Percentiles rank a stretch among this genome's conserved stretches.
phyloP scores from a whole-genome alignment of 148 eudicot species.

The Polygonum maritimum region DNA sequence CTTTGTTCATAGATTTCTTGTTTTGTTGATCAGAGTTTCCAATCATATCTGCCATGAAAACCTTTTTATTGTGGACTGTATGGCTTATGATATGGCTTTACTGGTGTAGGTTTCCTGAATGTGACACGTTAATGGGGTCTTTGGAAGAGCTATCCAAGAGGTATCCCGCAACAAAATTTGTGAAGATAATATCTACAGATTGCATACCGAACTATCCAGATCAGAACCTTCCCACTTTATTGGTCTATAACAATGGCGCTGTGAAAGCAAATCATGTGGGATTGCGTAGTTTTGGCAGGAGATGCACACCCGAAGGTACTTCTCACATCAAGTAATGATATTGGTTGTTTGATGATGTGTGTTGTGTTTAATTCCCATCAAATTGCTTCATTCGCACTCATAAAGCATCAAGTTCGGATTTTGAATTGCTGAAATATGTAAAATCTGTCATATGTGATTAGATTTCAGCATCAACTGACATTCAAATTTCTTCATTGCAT shows the following conservation, averaged over 20 bases:
- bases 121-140: slow-evolving; percentile 58
- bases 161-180: slow-evolving; percentile 88
- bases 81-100: background rate
- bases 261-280: slow-evolving; percentile 90
- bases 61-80: background rate
- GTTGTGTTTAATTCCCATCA: too few species aligned
- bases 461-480: too few species aligned
- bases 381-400: too few species aligned
- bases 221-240: slow-evolving; percentile 78
- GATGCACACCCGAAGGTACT: slow-evolving; percentile 96
- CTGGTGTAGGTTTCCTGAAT: slow-evolving; percentile 46
- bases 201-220: slow-evolving; percentile 98
- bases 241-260: slow-evolving; percentile 87
- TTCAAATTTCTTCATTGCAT: background rate
- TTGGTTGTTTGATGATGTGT: too few species aligned
- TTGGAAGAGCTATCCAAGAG: slow-evolving; percentile 66
- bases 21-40: too few species aligned
- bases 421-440: too few species aligned
- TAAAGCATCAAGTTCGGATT: too few species aligned
- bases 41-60: background rate
- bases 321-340: background rate
- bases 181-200: slow-evolving; percentile 87
- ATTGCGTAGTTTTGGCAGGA: slow-evolving; percentile 60
- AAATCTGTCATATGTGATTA: too few species aligned
- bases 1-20: background rate